Percentiles rank a stretch among this genome's conserved stretches.
phyloP scores from a whole-genome alignment of 163 green algal species.

The Chlamydomonas reinhardtii region DNA sequence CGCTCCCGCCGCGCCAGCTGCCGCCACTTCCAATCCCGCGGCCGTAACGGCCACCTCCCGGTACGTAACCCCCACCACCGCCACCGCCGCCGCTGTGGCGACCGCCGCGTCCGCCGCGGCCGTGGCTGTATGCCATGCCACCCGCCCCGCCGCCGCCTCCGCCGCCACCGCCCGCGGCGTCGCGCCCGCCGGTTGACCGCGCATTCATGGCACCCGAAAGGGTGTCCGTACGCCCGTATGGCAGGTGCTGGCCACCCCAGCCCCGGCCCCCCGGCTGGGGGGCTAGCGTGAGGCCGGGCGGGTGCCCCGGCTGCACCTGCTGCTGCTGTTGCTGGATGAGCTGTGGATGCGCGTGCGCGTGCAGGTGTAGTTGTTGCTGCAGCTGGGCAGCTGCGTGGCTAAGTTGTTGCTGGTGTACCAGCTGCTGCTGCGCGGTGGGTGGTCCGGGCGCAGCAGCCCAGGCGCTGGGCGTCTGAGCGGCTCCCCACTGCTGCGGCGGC shows the following conservation, averaged over 20 bases:
- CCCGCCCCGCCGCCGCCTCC: too few relatives aligned
- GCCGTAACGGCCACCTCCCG: not conserved
- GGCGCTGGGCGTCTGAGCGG: too few relatives aligned
- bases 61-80: not conserved
- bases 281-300: not conserved
- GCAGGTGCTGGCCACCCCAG: slow-evolving; percentile 38
- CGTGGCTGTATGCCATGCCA: not conserved
- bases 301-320: not conserved
- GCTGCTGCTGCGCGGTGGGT: not conserved
- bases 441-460: not conserved
- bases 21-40: not conserved
- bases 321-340: not conserved
- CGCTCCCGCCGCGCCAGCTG: not conserved
- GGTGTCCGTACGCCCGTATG: not conserved
- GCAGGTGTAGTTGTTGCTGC: slow-evolving; percentile 9
- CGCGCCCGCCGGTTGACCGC: too few relatives aligned
- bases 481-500: not conserved
- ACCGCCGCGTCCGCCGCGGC: not conserved
- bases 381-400: not conserved
- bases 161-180: not conserved
- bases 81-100: not conserved
- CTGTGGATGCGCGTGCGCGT: not conserved
- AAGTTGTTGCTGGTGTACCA: not conserved
- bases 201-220: too few relatives aligned
- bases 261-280: not conserved